phyloP scores from a whole-genome alignment of 768 basidiomycete species.

The Panaeolus cyanescens region DNA sequence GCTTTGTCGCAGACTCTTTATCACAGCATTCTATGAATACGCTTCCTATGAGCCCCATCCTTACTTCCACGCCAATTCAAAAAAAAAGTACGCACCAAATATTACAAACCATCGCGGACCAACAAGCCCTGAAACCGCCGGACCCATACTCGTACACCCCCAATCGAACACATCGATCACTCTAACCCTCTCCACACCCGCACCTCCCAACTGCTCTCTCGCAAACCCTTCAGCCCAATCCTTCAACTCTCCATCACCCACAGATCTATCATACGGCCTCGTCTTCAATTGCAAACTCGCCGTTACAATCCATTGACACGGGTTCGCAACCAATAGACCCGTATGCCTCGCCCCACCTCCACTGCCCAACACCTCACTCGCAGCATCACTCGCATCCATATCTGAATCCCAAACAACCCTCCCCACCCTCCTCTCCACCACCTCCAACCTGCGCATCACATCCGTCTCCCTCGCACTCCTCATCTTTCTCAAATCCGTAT shows the following conservation, averaged over 20 bases:
- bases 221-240: constrained; percentile 25
- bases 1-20: constrained; percentile 3
- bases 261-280: constrained; percentile 28
- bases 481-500: constrained; percentile 44
- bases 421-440: constrained; percentile 42
- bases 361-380: neutral
- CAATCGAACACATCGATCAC: neutral
- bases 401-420: constrained; percentile 10
- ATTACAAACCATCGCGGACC: neutral
- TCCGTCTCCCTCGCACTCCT: constrained; percentile 44
- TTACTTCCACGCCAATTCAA: constrained; percentile 5
- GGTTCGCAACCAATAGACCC: constrained; percentile 15
- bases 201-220: constrained; percentile 11
- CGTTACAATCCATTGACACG: constrained; percentile 18
- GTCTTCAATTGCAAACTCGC: constrained; percentile 24
- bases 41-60: neutral
- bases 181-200: neutral
- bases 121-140: neutral
- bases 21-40: constrained; percentile 14
- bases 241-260: constrained; percentile 10
- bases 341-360: constrained; percentile 6
- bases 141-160: constrained; percentile 1
- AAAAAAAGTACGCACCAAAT: neutral
- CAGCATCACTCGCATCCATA: constrained; percentile 4
- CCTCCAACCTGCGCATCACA: constrained; percentile 40